A percentile compares a stretch with the other conserved stretches of the same genome.
Conservation (phyloP, 768 basidiomycete species). For the Steccherinum ochraceum region DNA sequence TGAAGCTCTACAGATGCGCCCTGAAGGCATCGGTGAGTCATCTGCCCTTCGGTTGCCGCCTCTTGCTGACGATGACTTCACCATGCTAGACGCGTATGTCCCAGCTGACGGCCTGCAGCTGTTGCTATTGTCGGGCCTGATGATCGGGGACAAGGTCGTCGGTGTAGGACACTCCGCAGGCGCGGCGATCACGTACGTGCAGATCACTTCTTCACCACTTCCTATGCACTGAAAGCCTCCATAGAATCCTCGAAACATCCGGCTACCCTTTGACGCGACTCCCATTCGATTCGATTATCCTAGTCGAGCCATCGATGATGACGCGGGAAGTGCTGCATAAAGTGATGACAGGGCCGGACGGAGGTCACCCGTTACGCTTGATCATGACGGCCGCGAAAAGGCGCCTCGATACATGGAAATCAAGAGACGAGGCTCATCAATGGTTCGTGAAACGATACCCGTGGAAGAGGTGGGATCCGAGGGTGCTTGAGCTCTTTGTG, state of each 20-base stretch:
- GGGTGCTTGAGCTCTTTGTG: slow-evolving; percentile 30
- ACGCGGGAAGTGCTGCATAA: slow-evolving; percentile 28
- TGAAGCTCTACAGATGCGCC: slow-evolving; percentile 20
- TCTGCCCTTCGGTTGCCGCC: background rate
- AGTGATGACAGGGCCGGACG: slow-evolving; percentile 19
- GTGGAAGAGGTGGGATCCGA: slow-evolving; percentile 41
- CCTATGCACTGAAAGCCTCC: background rate
- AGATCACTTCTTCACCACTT: background rate
- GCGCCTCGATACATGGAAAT: slow-evolving; percentile 37
- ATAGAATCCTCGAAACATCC: background rate
- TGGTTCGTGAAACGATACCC: slow-evolving; percentile 39
- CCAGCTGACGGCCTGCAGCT: background rate
- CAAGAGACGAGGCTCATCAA: slow-evolving; percentile 31
- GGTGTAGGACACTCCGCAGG: slow-evolving; percentile 7
- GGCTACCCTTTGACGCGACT: background rate
- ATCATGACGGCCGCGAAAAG: slow-evolving; percentile 28
- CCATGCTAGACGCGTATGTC: background rate
- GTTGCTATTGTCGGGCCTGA: background rate
- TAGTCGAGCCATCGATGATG: slow-evolving; percentile 40
- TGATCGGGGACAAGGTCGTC: slow-evolving; percentile 1
- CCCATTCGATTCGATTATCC: slow-evolving; percentile 25
- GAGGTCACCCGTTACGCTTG: slow-evolving; percentile 30
- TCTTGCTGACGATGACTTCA: background rate
- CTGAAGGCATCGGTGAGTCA: background rate
- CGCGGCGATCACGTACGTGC: background rate